phyloP scores from a whole-genome alignment of 257 asterid species.

The Plantago major region DNA sequence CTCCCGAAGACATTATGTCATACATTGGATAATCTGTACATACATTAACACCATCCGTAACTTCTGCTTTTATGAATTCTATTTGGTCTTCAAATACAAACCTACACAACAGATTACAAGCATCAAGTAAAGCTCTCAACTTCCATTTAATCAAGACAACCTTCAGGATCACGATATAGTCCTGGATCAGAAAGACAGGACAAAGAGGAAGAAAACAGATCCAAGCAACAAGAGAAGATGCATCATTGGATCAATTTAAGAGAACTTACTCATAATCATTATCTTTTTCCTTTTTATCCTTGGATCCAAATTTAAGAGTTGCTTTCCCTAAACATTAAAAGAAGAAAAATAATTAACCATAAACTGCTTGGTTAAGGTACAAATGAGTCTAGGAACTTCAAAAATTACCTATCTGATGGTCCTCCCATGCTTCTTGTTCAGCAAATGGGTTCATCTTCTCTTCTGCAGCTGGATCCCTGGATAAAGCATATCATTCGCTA shows the following conservation, averaged over 20 bases:
- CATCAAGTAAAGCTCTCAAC: conserved; percentile 3
- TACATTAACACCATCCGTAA: conserved; percentile 83
- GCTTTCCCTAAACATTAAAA: conserved; percentile 68
- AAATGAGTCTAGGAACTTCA: conserved; percentile 12
- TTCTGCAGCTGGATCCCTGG: conserved; percentile 40
- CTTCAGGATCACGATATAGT: neutral
- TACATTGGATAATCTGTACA: conserved; percentile 19
- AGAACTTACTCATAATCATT: conserved; percentile 81
- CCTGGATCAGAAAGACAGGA: neutral
- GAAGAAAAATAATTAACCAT: conserved; percentile 16
- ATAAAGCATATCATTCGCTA: neutral
- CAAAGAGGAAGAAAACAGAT: neutral
- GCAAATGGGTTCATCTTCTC: conserved; percentile 98
- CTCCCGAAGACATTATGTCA: neutral
- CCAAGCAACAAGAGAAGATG: conserved; percentile 10
- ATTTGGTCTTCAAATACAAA: conserved; percentile 95
- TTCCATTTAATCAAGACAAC: neutral
- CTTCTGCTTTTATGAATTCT: conserved; percentile 79
- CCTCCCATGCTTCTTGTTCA: conserved; percentile 99
- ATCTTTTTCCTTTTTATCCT: conserved; percentile 48
- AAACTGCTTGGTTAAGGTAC: conserved; percentile 7
- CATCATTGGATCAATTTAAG: conserved; percentile 4
- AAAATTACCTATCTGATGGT: conserved; percentile 78
- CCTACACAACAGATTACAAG: conserved; percentile 33
- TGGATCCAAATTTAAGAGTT: conserved; percentile 77